A percentile compares a stretch with the other conserved stretches of the same genome.
Conservation (phyloP, 768 basidiomycete genomes). For the Cyclocybe aegerita region DNA sequence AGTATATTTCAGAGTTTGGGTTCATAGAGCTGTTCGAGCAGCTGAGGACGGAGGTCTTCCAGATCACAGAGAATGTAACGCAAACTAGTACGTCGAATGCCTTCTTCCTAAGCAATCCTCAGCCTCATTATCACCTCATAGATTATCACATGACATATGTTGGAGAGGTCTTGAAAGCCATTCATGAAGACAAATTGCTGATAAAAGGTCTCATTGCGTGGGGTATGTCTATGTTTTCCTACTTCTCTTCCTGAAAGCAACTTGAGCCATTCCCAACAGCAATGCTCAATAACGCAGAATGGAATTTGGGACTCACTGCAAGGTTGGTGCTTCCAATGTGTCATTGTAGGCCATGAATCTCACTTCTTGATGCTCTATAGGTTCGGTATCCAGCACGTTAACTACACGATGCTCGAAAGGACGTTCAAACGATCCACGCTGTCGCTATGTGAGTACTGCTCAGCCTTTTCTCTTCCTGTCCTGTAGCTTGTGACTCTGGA, state of each 20-base stretch:
- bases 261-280: constrained; percentile 25
- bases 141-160: constrained; percentile 52
- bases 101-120: no score
- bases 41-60: constrained; percentile 38
- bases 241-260: neutral
- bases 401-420: constrained; percentile 47
- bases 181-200: constrained; percentile 49
- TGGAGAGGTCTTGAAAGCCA: constrained; percentile 46
- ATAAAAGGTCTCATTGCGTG: constrained; percentile 46
- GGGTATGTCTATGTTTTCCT: constrained; percentile 28
- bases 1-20: constrained; percentile 54
- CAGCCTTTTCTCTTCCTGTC: no score
- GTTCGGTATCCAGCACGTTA: constrained; percentile 52
- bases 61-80: constrained; percentile 44
- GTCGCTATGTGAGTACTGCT: constrained; percentile 32
- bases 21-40: constrained; percentile 50
- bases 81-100: constrained; percentile 35
- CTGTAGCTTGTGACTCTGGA: no score
- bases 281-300: constrained; percentile 49
- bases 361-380: constrained; percentile 26
- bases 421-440: constrained; percentile 48
- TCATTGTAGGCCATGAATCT: no score
- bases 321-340: constrained; percentile 23
- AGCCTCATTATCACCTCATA: constrained; percentile 12
- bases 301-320: constrained; percentile 37